Evolutionary conservation across 495 filamentous ascomycete species (phyloP), one percentile per base, ranked within the genome.

Genomic region (Aspergillus steynii): DNA sequence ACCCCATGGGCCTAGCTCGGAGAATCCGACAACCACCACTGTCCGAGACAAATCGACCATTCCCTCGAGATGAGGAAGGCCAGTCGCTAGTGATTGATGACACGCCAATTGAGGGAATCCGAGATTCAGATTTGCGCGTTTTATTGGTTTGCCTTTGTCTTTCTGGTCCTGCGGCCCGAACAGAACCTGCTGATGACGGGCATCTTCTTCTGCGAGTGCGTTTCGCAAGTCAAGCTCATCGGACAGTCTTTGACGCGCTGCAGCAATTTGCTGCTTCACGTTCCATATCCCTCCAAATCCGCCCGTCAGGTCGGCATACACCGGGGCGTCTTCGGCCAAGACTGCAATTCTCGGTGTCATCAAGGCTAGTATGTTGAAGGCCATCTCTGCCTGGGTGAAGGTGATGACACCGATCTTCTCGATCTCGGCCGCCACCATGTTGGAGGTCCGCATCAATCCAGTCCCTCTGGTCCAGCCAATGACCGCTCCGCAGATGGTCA

Each of bases 371-470:
- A 99, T 81, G 73, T 99, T 98, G 83, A 98, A 98, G 1, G 96
- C 95, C 95, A 99, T 99, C 76, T 99, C 95, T 65, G 93, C 90
- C 76, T 98, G 96, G n/a, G 95, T 96, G 81, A 99, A 99, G 2
- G 95, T 99, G 61, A 95, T 90, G 8, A 98, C 95, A 68, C 96
- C 95, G 67, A 92, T 91, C 61, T 88, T 89, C 79, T 99, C 95
- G 54, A 99, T 87, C 59, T 93, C 96, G 73, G 97, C 93, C 10
- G 95, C 93, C 55, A 97, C 90, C 66, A 96, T 86, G 73, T 99
- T 98, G 79, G 97, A 97, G 64, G 90, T 92, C 65, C 88, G 89
- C 95, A 99, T 99, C 61, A 99, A 83, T 65, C 96, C 93, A 59
- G 95, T 99, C 51, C 95, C 95, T 78, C 95, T 92, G 58, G 95